Conservation (phyloP, 2,329 filamentous ascomycete species). For the Phaeosphaeria sp. region DNA sequence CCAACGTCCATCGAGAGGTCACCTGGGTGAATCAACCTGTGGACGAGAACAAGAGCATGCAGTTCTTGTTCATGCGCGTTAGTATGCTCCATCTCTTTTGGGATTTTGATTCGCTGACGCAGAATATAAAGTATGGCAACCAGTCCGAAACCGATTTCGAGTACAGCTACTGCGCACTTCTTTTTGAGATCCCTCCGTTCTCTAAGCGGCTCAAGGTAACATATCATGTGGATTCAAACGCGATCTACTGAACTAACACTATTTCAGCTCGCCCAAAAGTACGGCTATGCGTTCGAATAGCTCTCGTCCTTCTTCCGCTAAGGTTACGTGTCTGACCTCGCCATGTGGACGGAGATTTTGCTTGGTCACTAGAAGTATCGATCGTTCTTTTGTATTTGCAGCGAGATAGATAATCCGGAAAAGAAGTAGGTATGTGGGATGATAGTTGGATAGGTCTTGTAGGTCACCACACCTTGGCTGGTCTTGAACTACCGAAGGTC, state of each 20-base stretch:
- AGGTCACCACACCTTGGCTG: too few relatives aligned
- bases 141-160: slow-evolving; percentile 3
- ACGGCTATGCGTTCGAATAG: neutral
- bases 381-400: too few relatives aligned
- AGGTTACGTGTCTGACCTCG: too few relatives aligned
- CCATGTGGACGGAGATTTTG: too few relatives aligned
- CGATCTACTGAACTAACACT: neutral
- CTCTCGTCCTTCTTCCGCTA: neutral
- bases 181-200: neutral
- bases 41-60: neutral
- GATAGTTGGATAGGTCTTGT: too few relatives aligned
- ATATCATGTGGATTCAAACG: neutral
- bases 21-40: slow-evolving; percentile 8
- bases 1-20: neutral
- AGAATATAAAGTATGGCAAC: slow-evolving; percentile 24
- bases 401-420: too few relatives aligned
- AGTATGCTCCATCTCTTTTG: too few relatives aligned
- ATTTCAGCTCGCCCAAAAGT: neutral
- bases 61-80: slow-evolving; percentile 8
- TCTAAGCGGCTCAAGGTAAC: neutral
- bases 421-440: too few relatives aligned
- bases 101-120: too few relatives aligned
- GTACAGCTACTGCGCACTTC: slow-evolving; percentile 1
- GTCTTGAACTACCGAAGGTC: too few relatives aligned
- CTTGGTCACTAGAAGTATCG: too few relatives aligned